Conservation (phyloP, 179 eudicot genomes). For the Heliamphora pulchella region DNA sequence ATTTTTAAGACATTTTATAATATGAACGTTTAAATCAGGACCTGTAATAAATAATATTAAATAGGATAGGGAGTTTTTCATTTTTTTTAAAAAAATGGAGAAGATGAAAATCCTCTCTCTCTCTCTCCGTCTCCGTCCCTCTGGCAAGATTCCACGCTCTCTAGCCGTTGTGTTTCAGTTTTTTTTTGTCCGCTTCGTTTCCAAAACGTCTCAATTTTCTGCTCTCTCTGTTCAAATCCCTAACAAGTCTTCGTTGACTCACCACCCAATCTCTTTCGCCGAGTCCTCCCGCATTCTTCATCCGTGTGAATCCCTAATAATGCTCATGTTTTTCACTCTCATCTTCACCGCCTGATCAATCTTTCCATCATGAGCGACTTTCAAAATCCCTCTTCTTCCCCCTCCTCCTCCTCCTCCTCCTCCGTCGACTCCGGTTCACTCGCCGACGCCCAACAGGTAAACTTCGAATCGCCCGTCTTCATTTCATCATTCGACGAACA, state of each 20-base stretch:
- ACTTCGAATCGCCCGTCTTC: conserved; percentile 17
- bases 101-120: neutral
- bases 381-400: conserved; percentile 20
- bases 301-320: neutral
- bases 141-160: neutral
- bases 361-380: conserved; percentile 30
- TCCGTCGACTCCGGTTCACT: conserved; percentile 21
- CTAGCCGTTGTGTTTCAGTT: conserved; percentile 10
- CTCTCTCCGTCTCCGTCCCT: neutral
- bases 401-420: conserved; percentile 34
- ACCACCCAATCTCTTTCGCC: neutral
- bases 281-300: neutral
- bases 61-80: no score
- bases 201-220: neutral
- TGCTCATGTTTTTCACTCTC: neutral
- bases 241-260: neutral
- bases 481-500: neutral
- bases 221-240: neutral
- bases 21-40: no score
- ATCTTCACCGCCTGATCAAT: neutral
- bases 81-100: no score
- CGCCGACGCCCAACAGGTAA: conserved; percentile 27
- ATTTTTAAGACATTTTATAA: no score
- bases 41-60: no score
- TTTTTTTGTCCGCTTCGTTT: neutral